Base-by-base conservation (phyloP, 495 filamentous ascomycete genomes). In the Aspergillus baeticus region DNA sequence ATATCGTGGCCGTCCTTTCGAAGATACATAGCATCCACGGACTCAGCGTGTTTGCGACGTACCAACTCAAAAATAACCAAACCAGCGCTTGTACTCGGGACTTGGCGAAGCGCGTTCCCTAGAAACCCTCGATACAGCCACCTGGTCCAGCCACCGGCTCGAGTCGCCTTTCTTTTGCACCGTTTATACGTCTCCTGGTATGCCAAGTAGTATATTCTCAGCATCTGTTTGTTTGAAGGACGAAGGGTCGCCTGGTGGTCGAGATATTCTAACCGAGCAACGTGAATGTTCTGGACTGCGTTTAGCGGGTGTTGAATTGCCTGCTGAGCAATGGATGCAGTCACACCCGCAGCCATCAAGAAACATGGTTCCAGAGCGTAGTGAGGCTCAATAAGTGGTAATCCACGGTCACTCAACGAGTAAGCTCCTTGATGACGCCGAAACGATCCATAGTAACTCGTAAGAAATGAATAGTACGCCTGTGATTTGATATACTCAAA, bases 401-500 rank as follows among this genome's bases (percentile, higher is more conserved):
- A 65, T n/a, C 68, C 67, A 36, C 69, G 65, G 43, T 69, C 63
- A 54, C 69, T 67, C 20, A 63, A 58, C 14, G 69, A 55, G 20
- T 48, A 47, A 17, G 61, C 61, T 41, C 83, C 60, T 33, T 73
- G 64, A 22, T 68, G 51, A 10, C 58, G 29, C 26, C 59, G 63
- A 21, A 83, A 59, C 31, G 78, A 78, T 10, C 89, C 86, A 62
- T 96, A 96, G 61, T 87, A 91, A 72, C 82, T 83, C 18, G 83
- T 84, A 31, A 95, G 76, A 64, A 91, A 96, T 14, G 73, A 78
- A 69, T 94, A 94, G 72, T 92, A 96, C 10, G 77, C 78, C 67
- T 96, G 92, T 8, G 87, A 86, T 67, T 96, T 96, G 61, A 95
- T 73, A 48, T 84, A 92, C 71, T 96, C 92, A 61, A 96, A 96